phyloP scores from a whole-genome alignment of 202 grass and related monocot species.

The Saccharum hybrid region DNA sequence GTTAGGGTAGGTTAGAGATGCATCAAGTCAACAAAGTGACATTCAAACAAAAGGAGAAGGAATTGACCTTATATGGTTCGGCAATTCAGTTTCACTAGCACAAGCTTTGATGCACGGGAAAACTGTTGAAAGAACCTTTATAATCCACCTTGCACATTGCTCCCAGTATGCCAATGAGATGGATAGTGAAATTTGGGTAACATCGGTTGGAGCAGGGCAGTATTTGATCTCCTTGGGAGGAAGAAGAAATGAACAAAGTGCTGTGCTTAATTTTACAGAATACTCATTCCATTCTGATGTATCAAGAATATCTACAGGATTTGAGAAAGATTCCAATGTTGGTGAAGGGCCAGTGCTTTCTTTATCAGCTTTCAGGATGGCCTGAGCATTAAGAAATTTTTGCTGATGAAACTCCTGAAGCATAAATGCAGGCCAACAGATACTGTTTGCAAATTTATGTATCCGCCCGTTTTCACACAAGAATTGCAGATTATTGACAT shows the following conservation, averaged over 20 bases:
- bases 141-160: conserved; percentile 87
- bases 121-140: conserved; percentile 92
- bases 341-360: conserved; percentile 37
- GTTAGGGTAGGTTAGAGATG: neutral
- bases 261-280: conserved; percentile 75
- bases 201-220: conserved; percentile 49
- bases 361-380: conserved; percentile 37
- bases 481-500: conserved; percentile 94
- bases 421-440: conserved; percentile 94
- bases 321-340: conserved; percentile 47
- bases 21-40: conserved; percentile 16
- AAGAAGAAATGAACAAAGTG: conserved; percentile 94
- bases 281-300: conserved; percentile 82
- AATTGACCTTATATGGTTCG: conserved; percentile 78
- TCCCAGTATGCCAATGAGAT: conserved; percentile 92
- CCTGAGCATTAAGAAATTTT: conserved; percentile 43
- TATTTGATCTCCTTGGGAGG: conserved; percentile 77
- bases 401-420: conserved; percentile 79
- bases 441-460: conserved; percentile 97
- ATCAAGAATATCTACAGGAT: conserved; percentile 64
- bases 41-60: conserved; percentile 29
- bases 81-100: conserved; percentile 73
- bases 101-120: conserved; percentile 95
- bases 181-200: conserved; percentile 65
- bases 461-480: conserved; percentile 93